These are phyloP conservation scores for Dionaea muscipula DNA, from an alignment of 179 eudicot genomes.

Conservation along the genomic window DNA sequence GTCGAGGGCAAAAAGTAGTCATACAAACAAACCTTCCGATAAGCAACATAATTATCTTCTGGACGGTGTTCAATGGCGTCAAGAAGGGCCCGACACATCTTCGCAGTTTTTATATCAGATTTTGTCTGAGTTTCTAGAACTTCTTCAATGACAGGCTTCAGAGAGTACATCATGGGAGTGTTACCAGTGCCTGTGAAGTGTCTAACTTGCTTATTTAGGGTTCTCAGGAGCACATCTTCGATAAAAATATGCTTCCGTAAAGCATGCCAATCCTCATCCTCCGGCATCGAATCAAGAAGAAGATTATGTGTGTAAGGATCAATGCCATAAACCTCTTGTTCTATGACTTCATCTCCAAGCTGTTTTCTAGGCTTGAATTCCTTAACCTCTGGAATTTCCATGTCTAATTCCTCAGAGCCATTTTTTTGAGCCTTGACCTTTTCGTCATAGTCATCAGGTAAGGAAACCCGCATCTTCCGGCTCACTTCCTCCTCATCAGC, in stretches of 20 bases:
- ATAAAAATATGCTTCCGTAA: conserved; percentile 67
- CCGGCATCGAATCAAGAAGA: conserved; percentile 87
- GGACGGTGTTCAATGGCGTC: conserved; percentile 65
- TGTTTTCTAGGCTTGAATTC: conserved; percentile 77
- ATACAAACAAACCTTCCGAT: conserved; percentile 59
- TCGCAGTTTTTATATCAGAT: conserved; percentile 32
- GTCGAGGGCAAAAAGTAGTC: not conserved
- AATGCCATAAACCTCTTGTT: conserved; percentile 95
- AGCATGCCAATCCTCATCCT: conserved; percentile 57
- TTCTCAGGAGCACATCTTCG: conserved; percentile 77
- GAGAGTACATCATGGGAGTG: conserved; percentile 74
- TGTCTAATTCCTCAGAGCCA: conserved; percentile 86
- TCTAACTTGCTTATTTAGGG: conserved; percentile 71
- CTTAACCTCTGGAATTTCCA: conserved; percentile 97
- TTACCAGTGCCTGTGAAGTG: conserved; percentile 67
- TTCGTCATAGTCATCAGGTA: conserved; percentile 79
- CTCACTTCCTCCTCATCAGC: conserved; percentile 84
- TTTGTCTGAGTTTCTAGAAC: conserved; percentile 38
- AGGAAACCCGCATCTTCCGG: conserved; percentile 78
- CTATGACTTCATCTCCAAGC: conserved; percentile 85
- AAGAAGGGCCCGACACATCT: conserved; percentile 51
- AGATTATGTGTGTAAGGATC: conserved; percentile 97
- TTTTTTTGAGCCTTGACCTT: conserved; percentile 67
- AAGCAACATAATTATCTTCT: conserved; percentile 87
- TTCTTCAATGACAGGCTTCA: conserved; percentile 71